phyloP scores from a whole-genome alignment of 2,329 filamentous ascomycete genomes.

The Penicillium expansum region DNA sequence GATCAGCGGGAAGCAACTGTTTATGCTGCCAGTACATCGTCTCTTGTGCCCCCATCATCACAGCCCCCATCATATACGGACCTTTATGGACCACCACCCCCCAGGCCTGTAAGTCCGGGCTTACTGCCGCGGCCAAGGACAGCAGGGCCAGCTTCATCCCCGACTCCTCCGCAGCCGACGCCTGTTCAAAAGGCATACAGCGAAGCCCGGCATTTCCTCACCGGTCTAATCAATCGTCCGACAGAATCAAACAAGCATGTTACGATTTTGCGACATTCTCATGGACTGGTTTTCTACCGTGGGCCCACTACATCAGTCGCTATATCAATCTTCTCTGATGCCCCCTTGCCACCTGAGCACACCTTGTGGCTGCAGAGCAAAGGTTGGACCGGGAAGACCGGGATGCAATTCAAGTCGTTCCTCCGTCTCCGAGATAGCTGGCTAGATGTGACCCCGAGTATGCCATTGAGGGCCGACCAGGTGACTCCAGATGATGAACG shows the following conservation, averaged over 20 bases:
- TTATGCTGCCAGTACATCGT: slow-evolving; percentile 11
- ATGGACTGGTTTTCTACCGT: slow-evolving; percentile 63
- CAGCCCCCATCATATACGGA: slow-evolving; percentile 23
- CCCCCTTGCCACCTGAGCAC: slow-evolving; percentile 55
- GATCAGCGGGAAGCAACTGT: slow-evolving; percentile 9
- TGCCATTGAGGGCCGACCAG: slow-evolving; percentile 48
- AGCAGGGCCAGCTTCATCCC: slow-evolving; percentile 9
- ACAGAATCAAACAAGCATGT: slow-evolving; percentile 64
- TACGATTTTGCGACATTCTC: slow-evolving; percentile 65
- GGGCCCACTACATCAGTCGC: slow-evolving; percentile 63
- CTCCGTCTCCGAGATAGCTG: slow-evolving; percentile 59
- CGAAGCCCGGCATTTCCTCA: slow-evolving; percentile 64
- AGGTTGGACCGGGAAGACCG: slow-evolving; percentile 66
- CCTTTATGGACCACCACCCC: slow-evolving; percentile 13
- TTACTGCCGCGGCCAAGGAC: slow-evolving; percentile 15
- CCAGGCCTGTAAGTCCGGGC: background rate
- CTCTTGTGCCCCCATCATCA: slow-evolving; percentile 7
- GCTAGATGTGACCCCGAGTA: slow-evolving; percentile 65
- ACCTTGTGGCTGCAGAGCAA: slow-evolving; percentile 67
- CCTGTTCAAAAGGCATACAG: slow-evolving; percentile 37
- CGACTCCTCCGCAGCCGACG: slow-evolving; percentile 11
- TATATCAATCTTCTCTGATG: slow-evolving; percentile 63
- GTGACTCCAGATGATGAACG: slow-evolving; percentile 59
- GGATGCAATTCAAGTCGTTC: slow-evolving; percentile 64
- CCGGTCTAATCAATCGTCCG: slow-evolving; percentile 62